Conservation (phyloP, 352 stramenopile genomes). For the Phytophthora colocasiae region DNA sequence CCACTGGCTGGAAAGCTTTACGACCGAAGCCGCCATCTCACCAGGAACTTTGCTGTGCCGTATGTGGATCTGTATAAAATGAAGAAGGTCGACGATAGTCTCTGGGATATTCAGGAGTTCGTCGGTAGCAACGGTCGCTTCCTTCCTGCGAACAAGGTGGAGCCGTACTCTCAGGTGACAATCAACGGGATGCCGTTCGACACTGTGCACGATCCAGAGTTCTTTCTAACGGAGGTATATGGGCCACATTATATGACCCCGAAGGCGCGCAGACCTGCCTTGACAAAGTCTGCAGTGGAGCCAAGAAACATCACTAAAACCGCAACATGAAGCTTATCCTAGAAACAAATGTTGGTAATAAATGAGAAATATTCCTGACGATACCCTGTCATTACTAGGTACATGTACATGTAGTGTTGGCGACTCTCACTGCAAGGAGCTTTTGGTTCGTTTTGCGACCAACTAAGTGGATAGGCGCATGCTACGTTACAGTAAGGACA, state of each 20-base stretch:
- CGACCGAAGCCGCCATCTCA: slow-evolving; percentile 21
- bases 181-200: slow-evolving; percentile 49
- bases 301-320: not conserved
- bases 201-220: slow-evolving; percentile 42
- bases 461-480: slow-evolving; percentile 2
- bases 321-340: not conserved
- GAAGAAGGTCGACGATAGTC: slow-evolving; percentile 10
- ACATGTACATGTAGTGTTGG: no score
- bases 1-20: slow-evolving; percentile 42
- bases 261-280: slow-evolving; percentile 6
- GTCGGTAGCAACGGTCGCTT: slow-evolving; percentile 22
- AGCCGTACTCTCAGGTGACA: slow-evolving; percentile 32
- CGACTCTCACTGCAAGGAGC: no score
- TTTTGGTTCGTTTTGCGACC: not conserved
- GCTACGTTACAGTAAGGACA: no score
- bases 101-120: slow-evolving; percentile 36
- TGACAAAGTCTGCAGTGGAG: no score
- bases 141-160: slow-evolving; percentile 19
- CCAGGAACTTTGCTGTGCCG: slow-evolving; percentile 25
- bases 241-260: slow-evolving; percentile 43
- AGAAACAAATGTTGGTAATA: no score
- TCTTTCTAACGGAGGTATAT: slow-evolving; percentile 42
- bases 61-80: slow-evolving; percentile 53
- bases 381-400: no score
- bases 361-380: no score